Base-by-base conservation (phyloP, 148 eudicot genomes). In the Cornus controversa region DNA sequence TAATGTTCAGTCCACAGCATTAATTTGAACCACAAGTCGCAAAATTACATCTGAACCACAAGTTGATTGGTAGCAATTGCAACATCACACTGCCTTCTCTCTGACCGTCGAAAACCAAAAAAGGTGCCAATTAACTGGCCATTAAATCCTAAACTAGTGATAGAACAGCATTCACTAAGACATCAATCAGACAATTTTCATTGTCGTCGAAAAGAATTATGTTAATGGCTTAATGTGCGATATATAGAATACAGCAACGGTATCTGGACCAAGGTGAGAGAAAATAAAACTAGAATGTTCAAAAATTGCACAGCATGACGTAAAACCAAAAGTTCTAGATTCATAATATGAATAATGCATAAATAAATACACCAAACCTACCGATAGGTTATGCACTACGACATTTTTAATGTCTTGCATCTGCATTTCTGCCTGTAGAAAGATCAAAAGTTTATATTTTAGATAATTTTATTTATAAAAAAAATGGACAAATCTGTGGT, bases 361-460 rank as follows among this genome's bases (percentile, higher is more conserved):
- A 36, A 57, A 62, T 8, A 65, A 34, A 70, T 47, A 67, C 72
- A 47, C 57, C 37, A 73, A 29, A 86, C 93, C 68, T 93, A 95
- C 98, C 91, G 98, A 95, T 75, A 95, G 81, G 82, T 93, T 95
- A 79, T 95, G 98, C 74, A 95, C 93, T 18, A 95, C 74, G 42
- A 95, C 98, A 83, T 93, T 89, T 74, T 89, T 90, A 71, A 86
- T 92, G 78, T 93, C 97, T 85, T 95, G 96, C 97, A 95, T 95
- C 81, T 70, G 91, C 81, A 95, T 75, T 75, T 95, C 98, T 67
- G 98, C 97, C 97, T 94, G 90, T 65, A 78, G 60, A 82, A 80
- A 69, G 54, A 54, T 22, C 24, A 16, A 27, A 31, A 62, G 5
- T 27, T 0, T 0, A 40, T 40, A 40, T 40, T 29, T 40, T 9